Base-by-base conservation (phyloP, 345 rosid genomes). In the Dipteronia dyeriana region DNA sequence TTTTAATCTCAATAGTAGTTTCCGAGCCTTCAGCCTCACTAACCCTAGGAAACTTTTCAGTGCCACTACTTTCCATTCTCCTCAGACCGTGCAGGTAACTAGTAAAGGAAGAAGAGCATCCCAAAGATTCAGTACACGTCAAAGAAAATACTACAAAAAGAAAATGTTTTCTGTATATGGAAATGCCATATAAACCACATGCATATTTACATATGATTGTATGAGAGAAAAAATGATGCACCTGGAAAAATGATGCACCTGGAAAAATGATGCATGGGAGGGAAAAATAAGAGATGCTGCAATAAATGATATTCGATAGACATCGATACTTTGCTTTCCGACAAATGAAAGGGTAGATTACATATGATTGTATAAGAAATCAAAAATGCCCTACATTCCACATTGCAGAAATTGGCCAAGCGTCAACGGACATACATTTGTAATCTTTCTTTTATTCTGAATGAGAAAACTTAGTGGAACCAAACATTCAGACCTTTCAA, bases 1-100 rank as follows among this genome's bases (percentile, higher is more conserved):
- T 76, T 79, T 92, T 92, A 74, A 92, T 90, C 84, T 89, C 97
- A 53, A 92, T 87, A 41, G 85, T 75, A 51, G 90, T 72, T 85
- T 87, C 89, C 41, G 92, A 83, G 78, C 81, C 80, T 78, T 77
- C 91, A 68, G 73, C 80, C 76, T 76, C 89, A 75, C 69, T 71
- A 22, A 66, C 68, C 54, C 57, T 76, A 5, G 83, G 73, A 78
- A 85, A 53, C 54, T 82, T 80, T 74, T 73, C 82, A 66, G 87
- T 78, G 79, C 78, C 83, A 62, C 71, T 49, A 76, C 87, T 83
- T 68, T 78, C 97, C 97, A 90, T 92, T 82, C 78, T 85, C 67
- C 80, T 70, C 73, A 20, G 62, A 80, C 43, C 5, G 75, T 22
- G 69, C 67, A 70, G 75, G 53, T 61, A 71, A 82, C 88, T 81